Percentiles rank a stretch among this genome's conserved stretches.
Conservation (phyloP, 2,329 filamentous ascomycete genomes). For the Neoarthrinium moseri region DNA sequence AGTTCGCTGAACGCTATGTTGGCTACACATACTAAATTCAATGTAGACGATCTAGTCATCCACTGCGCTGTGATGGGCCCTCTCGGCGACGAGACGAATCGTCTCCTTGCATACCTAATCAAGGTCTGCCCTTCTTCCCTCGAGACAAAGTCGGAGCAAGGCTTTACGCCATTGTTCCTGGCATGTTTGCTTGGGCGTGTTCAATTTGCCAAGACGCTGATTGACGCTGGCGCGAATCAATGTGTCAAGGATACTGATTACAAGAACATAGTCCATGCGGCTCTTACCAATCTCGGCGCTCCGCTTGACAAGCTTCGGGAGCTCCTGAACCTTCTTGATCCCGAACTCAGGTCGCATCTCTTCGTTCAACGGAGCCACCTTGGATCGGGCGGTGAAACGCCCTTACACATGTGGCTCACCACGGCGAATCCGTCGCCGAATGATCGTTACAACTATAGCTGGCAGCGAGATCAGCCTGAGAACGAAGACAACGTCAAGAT, state of each 20-base stretch:
- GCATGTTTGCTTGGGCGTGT: slow-evolving; percentile 58
- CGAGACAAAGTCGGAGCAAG: slow-evolving; percentile 57
- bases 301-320: slow-evolving; percentile 34
- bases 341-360: slow-evolving; percentile 53
- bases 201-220: slow-evolving; percentile 58
- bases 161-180: slow-evolving; percentile 67
- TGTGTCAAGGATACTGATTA: slow-evolving; percentile 58
- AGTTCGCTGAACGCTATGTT: slow-evolving; percentile 27
- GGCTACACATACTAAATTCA: background rate
- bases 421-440: slow-evolving; percentile 13
- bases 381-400: slow-evolving; percentile 55
- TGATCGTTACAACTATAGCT: slow-evolving; percentile 13
- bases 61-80: slow-evolving; percentile 61
- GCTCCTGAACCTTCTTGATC: slow-evolving; percentile 59
- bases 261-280: slow-evolving; percentile 68
- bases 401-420: slow-evolving; percentile 61
- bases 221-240: slow-evolving; percentile 69
- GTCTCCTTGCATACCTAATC: slow-evolving; percentile 65
- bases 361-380: slow-evolving; percentile 57
- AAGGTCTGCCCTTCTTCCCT: slow-evolving; percentile 60
- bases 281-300: slow-evolving; percentile 35
- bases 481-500: slow-evolving; percentile 34
- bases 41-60: slow-evolving; percentile 58
- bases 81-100: slow-evolving; percentile 38
- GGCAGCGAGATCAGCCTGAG: slow-evolving; percentile 17